Conservation (phyloP, 2,329 filamentous ascomycete species). For the Fusarium multiceps region DNA sequence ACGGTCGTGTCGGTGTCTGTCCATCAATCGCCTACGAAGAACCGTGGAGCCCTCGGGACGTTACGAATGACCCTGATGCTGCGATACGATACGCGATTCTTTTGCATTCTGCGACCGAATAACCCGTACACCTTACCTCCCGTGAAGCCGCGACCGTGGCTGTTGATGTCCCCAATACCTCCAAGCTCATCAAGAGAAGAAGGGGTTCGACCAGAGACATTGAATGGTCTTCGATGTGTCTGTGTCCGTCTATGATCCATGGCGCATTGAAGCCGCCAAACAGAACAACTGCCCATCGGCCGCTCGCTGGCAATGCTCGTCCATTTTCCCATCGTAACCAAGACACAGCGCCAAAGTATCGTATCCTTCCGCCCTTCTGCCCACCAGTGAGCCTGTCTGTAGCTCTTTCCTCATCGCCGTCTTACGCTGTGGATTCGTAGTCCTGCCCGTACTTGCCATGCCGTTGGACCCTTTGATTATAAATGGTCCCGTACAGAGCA, state of each 20-base stretch:
- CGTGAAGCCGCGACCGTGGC: neutral
- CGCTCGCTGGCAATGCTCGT: neutral
- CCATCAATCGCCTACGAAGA: neutral
- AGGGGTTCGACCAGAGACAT: neutral
- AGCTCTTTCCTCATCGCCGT: too few species aligned
- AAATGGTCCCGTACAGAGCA: too few species aligned
- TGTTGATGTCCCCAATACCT: neutral
- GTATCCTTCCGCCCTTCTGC: too few species aligned
- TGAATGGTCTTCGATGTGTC: neutral
- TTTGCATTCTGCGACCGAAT: neutral
- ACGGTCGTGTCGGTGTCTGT: neutral
- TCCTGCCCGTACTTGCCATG: too few species aligned
- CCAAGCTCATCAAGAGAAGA: neutral
- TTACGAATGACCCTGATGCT: neutral
- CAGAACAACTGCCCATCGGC: neutral
- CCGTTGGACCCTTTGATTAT: too few species aligned
- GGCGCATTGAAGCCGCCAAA: neutral
- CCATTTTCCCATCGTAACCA: neutral
- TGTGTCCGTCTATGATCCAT: neutral
- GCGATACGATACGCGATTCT: neutral
- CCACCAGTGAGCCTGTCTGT: too few species aligned
- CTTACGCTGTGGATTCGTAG: too few species aligned
- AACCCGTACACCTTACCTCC: neutral
- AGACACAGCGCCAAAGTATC: too few species aligned
- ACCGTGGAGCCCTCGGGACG: neutral